Conservation (phyloP, 768 basidiomycete genomes). For the Mycena metata region DNA sequence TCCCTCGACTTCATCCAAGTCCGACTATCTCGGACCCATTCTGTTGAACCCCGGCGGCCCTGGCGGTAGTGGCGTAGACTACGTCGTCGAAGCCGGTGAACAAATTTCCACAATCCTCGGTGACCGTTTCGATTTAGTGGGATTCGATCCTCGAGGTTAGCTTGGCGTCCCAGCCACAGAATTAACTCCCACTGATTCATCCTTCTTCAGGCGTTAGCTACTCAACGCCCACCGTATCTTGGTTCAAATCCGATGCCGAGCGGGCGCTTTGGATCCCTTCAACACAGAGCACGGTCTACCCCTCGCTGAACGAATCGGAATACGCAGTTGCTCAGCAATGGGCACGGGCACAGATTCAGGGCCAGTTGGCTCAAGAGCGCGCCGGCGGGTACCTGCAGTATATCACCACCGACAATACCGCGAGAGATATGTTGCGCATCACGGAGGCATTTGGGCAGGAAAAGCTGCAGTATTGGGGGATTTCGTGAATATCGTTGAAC, state of each 20-base stretch:
- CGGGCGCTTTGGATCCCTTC: constrained; percentile 15
- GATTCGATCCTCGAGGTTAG: constrained; percentile 23
- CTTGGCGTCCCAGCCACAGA: not conserved
- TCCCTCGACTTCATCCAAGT: not conserved
- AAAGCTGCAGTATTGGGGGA: constrained; percentile 49
- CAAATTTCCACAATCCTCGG: not conserved
- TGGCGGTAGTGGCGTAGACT: constrained; percentile 9
- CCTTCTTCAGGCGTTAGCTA: not conserved
- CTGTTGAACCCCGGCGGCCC: constrained; percentile 22
- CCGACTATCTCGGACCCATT: constrained; percentile 8
- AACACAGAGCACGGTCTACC: not conserved
- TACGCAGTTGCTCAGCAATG: constrained; percentile 46
- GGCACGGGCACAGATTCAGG: constrained; percentile 49
- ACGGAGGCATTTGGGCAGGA: constrained; percentile 47
- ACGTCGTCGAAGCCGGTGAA: not conserved
- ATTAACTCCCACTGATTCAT: too few relatives aligned
- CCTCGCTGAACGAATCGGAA: constrained; percentile 39
- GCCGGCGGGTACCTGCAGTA: constrained; percentile 41
- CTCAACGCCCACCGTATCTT: not conserved
- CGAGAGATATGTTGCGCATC: constrained; percentile 55
- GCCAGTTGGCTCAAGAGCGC: constrained; percentile 48
- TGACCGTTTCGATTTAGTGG: constrained; percentile 10
- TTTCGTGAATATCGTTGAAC: constrained; percentile 13
- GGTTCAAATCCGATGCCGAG: constrained; percentile 12
- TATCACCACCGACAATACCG: constrained; percentile 55